Evolutionary conservation across 2,329 filamentous ascomycete species (phyloP).

Genomic region (Monilinia vaccinii-corymbosi): DNA sequence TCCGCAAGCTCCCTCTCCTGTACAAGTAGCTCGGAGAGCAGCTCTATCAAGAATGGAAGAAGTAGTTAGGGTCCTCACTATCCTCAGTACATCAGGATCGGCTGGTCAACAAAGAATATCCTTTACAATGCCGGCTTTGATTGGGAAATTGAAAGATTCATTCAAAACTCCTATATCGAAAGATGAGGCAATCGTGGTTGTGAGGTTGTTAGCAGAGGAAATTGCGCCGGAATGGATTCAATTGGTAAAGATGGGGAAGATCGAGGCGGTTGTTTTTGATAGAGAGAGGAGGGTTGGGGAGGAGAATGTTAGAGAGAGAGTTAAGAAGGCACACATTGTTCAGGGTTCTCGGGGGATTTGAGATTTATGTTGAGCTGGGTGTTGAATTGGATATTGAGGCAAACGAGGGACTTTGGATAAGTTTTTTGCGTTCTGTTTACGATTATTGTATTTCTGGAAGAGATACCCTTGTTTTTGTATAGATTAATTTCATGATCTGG

Average conservation of each 20-base stretch:
- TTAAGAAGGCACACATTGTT: constrained; percentile 12
- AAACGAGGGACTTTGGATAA: no score
- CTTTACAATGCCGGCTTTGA: constrained; percentile 54
- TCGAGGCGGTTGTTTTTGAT: constrained; percentile 38
- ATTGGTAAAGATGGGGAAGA: constrained; percentile 36
- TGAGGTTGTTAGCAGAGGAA: constrained; percentile 38
- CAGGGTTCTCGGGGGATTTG: neutral
- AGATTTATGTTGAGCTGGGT: neutral
- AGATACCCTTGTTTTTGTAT: constrained; percentile 7
- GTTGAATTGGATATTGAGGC: neutral
- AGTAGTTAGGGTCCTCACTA: constrained; percentile 56
- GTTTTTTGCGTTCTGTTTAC: neutral
- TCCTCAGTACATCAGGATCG: constrained; percentile 48
- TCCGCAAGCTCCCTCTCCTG: constrained; percentile 39
- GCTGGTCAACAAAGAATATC: constrained; percentile 48
- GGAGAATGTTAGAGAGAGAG: constrained; percentile 21
- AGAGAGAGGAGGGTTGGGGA: constrained; percentile 25
- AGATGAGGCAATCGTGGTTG: constrained; percentile 38
- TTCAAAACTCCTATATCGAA: constrained; percentile 39
- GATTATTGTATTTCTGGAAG: neutral
- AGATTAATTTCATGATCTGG: neutral
- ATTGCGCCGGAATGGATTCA: constrained; percentile 42
- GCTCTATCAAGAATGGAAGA: constrained; percentile 62
- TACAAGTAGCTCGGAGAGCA: constrained; percentile 50
- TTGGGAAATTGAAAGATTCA: constrained; percentile 60